These are phyloP conservation scores for Zoysia japonica DNA, from an alignment of 176 grass and related monocot species.

Conservation along the genomic window DNA sequence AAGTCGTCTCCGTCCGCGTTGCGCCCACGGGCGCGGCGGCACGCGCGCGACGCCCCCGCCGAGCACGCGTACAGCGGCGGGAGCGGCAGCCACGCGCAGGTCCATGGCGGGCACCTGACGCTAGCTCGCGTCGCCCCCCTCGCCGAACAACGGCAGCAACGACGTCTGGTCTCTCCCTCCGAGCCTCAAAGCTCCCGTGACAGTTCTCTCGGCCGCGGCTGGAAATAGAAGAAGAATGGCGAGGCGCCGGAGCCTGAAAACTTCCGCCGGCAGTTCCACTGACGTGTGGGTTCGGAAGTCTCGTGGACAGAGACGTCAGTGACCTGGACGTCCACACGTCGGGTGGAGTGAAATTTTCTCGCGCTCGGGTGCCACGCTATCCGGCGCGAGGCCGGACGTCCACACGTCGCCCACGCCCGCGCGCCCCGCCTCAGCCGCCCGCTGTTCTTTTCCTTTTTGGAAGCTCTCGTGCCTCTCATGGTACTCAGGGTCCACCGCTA, in stretches of 20 bases:
- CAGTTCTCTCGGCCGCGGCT: neutral
- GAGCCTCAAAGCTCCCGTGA: conserved; percentile 26
- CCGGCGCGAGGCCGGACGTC: conserved; percentile 42
- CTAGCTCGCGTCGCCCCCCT: neutral
- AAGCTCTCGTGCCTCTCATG: conserved; percentile 24
- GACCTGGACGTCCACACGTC: neutral
- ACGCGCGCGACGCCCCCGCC: conserved; percentile 24
- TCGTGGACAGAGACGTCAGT: neutral
- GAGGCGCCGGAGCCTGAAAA: too few relatives aligned
- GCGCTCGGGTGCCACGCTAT: conserved; percentile 38
- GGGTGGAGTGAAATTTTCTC: neutral
- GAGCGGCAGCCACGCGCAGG: conserved; percentile 40
- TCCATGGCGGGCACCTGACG: conserved; percentile 30
- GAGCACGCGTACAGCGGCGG: conserved; percentile 32
- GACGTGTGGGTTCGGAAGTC: accelerated
- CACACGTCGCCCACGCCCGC: conserved; percentile 42
- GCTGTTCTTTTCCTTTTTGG: conserved; percentile 4
- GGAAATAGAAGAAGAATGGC: neutral
- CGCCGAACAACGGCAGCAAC: conserved; percentile 4
- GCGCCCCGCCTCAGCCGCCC: neutral
- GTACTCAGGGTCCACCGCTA: neutral
- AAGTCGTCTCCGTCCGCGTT: neutral
- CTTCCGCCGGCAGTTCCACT: neutral
- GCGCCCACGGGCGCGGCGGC: conserved; percentile 10
- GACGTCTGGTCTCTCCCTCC: neutral